Percentiles rank a stretch among this genome's conserved stretches.
Conservation (phyloP, 805 yeast genomes). For the Wickerhamiella slavikovae region DNA sequence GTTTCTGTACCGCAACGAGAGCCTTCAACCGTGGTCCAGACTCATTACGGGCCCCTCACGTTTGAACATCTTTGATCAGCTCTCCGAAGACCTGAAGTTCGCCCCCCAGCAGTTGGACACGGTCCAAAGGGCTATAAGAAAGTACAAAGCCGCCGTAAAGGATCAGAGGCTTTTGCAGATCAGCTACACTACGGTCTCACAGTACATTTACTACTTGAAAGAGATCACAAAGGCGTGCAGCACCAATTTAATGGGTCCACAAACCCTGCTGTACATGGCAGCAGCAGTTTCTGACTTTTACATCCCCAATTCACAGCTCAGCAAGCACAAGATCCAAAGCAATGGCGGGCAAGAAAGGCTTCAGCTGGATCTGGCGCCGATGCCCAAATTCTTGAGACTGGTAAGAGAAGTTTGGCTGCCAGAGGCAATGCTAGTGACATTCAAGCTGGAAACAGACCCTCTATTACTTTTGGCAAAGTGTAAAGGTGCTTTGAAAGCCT, state of each 20-base stretch:
- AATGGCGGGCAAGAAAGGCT: slow-evolving; percentile 44
- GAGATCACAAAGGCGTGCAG: slow-evolving; percentile 41
- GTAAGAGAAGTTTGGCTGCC: slow-evolving; percentile 92
- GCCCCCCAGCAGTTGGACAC: slow-evolving; percentile 31
- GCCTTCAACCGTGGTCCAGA: slow-evolving; percentile 80
- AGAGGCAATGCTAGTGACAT: slow-evolving; percentile 80
- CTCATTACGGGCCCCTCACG: too few species aligned
- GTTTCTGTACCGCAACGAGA: slow-evolving; percentile 80
- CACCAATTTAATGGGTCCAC: too few species aligned
- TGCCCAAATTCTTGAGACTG: slow-evolving; percentile 78
- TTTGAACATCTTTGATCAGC: too few species aligned
- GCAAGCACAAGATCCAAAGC: slow-evolving; percentile 90
- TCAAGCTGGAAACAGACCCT: slow-evolving; percentile 80
- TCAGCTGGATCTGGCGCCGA: slow-evolving; percentile 77
- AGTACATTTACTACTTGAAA: slow-evolving; percentile 69
- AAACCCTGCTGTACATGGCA: slow-evolving; percentile 66
- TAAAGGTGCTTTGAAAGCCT: slow-evolving; percentile 55
- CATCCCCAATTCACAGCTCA: slow-evolving; percentile 64
- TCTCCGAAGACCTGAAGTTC: slow-evolving; percentile 69
- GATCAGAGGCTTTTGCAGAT: slow-evolving; percentile 38
- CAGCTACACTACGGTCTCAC: slow-evolving; percentile 91
- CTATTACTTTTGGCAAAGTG: slow-evolving; percentile 55
- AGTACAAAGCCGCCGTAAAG: slow-evolving; percentile 27
- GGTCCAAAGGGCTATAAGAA: too few species aligned
- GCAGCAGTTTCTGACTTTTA: slow-evolving; percentile 97